phyloP scores from a whole-genome alignment of 106 monocot species.

The Alisma plantagoaquatica region DNA sequence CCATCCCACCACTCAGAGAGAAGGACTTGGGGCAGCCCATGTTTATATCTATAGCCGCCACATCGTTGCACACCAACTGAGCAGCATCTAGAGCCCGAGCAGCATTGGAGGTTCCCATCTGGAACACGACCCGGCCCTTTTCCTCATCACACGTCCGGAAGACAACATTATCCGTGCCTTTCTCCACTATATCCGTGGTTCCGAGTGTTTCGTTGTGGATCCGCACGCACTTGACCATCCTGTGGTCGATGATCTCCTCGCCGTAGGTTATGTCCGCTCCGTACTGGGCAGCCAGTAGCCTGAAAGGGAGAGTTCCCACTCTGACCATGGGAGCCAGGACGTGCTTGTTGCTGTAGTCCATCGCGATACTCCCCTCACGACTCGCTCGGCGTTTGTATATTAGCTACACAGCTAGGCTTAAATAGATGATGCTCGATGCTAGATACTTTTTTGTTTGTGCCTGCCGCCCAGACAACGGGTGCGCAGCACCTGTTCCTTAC shows the following conservation, averaged over 20 bases:
- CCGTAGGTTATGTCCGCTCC: conserved; percentile 97
- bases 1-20: conserved; percentile 99
- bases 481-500: too few relatives aligned
- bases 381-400: conserved; percentile 1
- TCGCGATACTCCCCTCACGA: conserved; percentile 4
- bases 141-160: conserved; percentile 90
- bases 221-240: conserved; percentile 82
- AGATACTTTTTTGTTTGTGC: too few relatives aligned
- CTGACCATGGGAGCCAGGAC: conserved; percentile 99
- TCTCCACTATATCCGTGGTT: conserved; percentile 90
- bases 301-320: conserved; percentile 83
- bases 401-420: too few relatives aligned
- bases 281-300: conserved; percentile 68
- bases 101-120: conserved; percentile 92
- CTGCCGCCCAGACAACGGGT: too few relatives aligned
- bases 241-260: conserved; percentile 97
- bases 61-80: conserved; percentile 88
- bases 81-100: conserved; percentile 85
- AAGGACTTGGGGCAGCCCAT: conserved; percentile 97
- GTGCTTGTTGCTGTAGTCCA: conserved; percentile 87
- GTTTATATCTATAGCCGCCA: conserved; percentile 96
- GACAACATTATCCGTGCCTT: conserved; percentile 59
- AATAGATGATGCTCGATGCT: too few relatives aligned
- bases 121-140: conserved; percentile 76
- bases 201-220: conserved; percentile 56